Evolutionary conservation across 305 asterid species (phyloP).

Genomic region (Lippia alba): DNA sequence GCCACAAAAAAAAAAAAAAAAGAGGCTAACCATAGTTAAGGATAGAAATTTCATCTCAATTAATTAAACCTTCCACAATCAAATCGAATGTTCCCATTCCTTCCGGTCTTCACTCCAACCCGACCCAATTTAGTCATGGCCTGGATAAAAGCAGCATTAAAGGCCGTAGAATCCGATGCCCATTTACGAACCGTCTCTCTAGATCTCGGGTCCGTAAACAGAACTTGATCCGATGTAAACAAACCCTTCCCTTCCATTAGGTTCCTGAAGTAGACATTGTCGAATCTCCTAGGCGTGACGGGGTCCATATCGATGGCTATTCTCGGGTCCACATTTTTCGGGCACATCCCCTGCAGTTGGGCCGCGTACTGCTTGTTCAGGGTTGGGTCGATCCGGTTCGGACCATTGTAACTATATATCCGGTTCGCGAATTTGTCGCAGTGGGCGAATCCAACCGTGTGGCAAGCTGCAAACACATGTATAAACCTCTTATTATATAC

Average conservation of each 20-base stretch:
- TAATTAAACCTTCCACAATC: conserved; percentile 57
- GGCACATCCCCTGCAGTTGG: conserved; percentile 45
- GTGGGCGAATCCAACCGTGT: conserved; percentile 63
- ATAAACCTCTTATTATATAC: no score
- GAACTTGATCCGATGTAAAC: conserved; percentile 58
- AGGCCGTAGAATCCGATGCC: conserved; percentile 40
- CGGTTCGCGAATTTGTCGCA: conserved; percentile 51
- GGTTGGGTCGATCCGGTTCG: conserved; percentile 53
- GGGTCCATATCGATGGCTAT: conserved; percentile 56
- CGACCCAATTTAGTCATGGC: conserved; percentile 69
- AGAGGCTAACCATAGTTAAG: background rate
- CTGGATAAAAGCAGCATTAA: conserved; percentile 37
- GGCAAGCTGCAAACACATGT: conserved; percentile 41
- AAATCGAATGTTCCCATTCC: conserved; percentile 49
- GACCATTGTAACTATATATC: conserved; percentile 44
- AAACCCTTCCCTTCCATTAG: conserved; percentile 53
- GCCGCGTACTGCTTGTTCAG: conserved; percentile 46
- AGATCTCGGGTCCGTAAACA: conserved; percentile 52
- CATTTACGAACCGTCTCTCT: conserved; percentile 40
- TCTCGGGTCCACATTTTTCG: conserved; percentile 43
- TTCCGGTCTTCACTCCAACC: conserved; percentile 52
- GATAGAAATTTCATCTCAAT: background rate
- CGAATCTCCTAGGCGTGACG: conserved; percentile 44
- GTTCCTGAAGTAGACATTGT: conserved; percentile 48
- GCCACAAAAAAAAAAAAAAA: no score